Base-by-base conservation (phyloP, 1,284 basidiomycete genomes). In the Sporisorium graminicola region DNA sequence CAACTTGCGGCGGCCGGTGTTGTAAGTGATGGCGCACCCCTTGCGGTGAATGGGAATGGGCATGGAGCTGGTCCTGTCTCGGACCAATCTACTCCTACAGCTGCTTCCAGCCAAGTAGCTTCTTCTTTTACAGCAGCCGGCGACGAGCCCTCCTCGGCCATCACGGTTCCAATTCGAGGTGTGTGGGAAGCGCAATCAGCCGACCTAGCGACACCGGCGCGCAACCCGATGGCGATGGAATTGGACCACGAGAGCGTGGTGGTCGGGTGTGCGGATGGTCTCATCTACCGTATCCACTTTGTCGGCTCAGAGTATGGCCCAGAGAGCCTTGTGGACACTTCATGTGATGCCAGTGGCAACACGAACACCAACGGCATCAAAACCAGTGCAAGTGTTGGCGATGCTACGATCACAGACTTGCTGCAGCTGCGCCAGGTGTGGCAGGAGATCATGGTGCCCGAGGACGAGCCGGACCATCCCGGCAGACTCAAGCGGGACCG, bases 171-270 rank as follows among this genome's bases (percentile, higher is more conserved):
- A n/a, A 76, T 83, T 31, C 46, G 65, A 22, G 80, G 80, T 6
- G 81, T 77, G 4, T 82, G 80, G 80, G 64, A 69, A 43, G 72
- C 77, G 14, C 61, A 66, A 22, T 65, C 69, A 5, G 55, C 42
- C 2, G 61, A 69, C 22, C 67, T 83, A 18, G 61, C 70, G 18
- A 62, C 55, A 14, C 71, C 79, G 2, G 52, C 78, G 29, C 62
- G 72, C 18, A 82, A 82, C 46, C 81, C 81, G 12, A 80, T 82
- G 80, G 65, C 74, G 20, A 73, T 83, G 58, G 79, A 79, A 51
- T 46, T 80, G 44, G 81, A 83, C 52, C 79, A 80, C 58, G 81
- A 83, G 52, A 69, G 55, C 35, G 62, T 77, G 29, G 80, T 83
- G 9, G 75, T 82, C 10, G 81, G 81, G 12, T 81, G 77, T 33